These are phyloP conservation scores for Trifolium subterraneum DNA, from an alignment of 306 rosid genomes.

Conservation along the genomic window DNA sequence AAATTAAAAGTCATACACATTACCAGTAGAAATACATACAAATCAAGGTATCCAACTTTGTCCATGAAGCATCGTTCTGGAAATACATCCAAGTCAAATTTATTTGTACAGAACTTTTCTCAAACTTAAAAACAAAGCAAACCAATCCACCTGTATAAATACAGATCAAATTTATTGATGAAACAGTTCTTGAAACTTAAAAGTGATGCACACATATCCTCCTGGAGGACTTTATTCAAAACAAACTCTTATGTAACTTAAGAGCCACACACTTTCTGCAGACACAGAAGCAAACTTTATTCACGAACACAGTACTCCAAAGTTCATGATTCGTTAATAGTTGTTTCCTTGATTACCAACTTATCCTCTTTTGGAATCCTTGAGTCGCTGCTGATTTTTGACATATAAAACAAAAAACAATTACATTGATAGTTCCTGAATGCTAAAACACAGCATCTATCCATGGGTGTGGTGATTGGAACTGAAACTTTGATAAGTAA, in stretches of 20 bases:
- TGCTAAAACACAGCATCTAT: background rate
- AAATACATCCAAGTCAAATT: constrained; percentile 1
- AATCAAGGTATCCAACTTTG: background rate
- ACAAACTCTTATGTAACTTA: background rate
- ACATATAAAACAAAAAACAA: background rate
- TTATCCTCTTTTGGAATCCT: background rate
- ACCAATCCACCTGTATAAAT: background rate
- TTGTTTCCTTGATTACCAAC: background rate
- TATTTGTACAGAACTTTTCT: background rate
- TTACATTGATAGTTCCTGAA: background rate
- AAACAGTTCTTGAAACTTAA: background rate
- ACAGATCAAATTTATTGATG: background rate
- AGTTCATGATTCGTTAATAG: background rate
- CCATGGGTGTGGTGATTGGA: no score
- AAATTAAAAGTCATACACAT: no score
- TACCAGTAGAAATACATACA: background rate
- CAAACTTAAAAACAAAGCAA: background rate
- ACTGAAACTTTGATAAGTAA: no score
- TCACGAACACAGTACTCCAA: background rate
- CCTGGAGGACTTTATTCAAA: background rate
- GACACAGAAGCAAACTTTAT: background rate
- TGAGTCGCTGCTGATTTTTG: background rate
- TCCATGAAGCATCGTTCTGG: background rate
- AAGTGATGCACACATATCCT: background rate
- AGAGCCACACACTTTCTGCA: background rate